Evolutionary conservation across 2,329 filamentous ascomycete genomes (phyloP).

Genomic region (Lasiodiplodia citricola): DNA sequence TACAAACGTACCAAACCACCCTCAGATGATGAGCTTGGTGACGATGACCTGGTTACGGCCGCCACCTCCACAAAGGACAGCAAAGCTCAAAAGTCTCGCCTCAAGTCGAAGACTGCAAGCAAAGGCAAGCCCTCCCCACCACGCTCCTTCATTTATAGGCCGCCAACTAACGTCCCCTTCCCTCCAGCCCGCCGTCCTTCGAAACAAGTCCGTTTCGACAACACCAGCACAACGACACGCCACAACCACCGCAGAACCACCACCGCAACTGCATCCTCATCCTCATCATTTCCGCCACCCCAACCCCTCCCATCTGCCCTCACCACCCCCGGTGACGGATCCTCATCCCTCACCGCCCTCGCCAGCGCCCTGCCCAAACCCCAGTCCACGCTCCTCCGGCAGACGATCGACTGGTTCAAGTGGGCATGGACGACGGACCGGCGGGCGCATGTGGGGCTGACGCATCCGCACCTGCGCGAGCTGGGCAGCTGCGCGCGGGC

Average conservation of each 20-base stretch:
- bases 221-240: background rate
- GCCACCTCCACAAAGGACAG: background rate
- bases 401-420: constrained; percentile 8
- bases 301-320: background rate
- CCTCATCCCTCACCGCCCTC: background rate
- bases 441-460: background rate
- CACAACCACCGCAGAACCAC: background rate
- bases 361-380: background rate
- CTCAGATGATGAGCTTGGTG: constrained; percentile 8
- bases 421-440: constrained; percentile 4
- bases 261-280: too few species aligned
- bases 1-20: constrained; percentile 5
- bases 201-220: constrained; percentile 14
- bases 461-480: background rate
- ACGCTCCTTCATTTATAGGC: too few species aligned
- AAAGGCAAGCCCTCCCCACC: background rate
- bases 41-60: background rate
- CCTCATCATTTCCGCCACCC: background rate
- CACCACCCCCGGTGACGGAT: background rate
- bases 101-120: background rate
- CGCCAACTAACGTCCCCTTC: too few species aligned
- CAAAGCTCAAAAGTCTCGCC: background rate
- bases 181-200: background rate
- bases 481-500: background rate
- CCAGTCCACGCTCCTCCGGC: background rate